A percentile compares a stretch with the other conserved stretches of the same genome.
Evolutionary conservation across 2,329 filamentous ascomycete species (phyloP).

Genomic region (Laburnicola sp.): DNA sequence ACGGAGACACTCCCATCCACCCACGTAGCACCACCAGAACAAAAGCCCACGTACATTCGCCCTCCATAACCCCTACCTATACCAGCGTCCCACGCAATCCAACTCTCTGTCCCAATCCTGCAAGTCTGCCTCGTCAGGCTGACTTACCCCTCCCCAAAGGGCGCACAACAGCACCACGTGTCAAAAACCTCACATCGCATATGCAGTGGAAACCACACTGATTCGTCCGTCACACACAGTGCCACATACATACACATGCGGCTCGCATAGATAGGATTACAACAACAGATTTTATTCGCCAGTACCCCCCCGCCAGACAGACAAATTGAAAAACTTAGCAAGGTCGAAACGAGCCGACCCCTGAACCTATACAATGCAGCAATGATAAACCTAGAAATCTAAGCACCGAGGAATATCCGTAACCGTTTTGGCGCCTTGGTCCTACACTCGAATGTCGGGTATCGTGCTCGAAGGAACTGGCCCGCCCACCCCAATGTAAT

Average conservation of each 20-base stretch:
- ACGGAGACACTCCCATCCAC: too few relatives aligned
- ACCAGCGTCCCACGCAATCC: too few relatives aligned
- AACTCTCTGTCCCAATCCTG: not conserved
- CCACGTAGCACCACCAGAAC: too few relatives aligned
- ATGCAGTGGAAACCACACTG: not conserved
- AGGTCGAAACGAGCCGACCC: too few relatives aligned
- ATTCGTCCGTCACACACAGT: not conserved
- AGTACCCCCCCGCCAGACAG: not conserved
- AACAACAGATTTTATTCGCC: not conserved
- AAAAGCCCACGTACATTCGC: too few relatives aligned
- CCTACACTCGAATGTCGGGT: not conserved
- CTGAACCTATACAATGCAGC: too few relatives aligned
- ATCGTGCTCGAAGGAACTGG: constrained; percentile 1
- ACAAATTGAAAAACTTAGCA: not conserved
- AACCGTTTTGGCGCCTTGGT: not conserved
- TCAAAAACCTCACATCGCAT: not conserved
- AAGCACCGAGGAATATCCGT: not conserved
- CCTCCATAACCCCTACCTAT: too few relatives aligned
- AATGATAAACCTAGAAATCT: not conserved
- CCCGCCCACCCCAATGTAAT: not conserved
- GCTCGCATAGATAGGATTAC: too few relatives aligned
- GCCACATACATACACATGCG: too few relatives aligned
- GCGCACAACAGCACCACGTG: not conserved
- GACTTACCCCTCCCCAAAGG: constrained; percentile 3
- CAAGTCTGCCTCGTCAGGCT: constrained; percentile 12